These are phyloP conservation scores for Ceratobasidium sp. DNA, from an alignment of 1,284 basidiomycete species.

Conservation along the genomic window DNA sequence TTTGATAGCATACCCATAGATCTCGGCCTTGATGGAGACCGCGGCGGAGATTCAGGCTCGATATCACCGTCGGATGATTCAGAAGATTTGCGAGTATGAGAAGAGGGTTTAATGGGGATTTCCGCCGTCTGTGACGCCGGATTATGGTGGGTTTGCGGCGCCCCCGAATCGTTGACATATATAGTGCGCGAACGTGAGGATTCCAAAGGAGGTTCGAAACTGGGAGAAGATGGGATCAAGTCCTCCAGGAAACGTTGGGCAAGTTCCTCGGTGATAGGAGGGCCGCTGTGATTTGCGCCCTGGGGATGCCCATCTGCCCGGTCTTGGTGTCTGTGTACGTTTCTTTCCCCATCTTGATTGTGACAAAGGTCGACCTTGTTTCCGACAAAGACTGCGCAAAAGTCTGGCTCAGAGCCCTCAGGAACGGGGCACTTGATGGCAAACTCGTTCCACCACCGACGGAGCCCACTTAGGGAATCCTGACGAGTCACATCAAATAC, in stretches of 20 bases:
- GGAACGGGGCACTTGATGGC: conserved; percentile 64
- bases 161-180: conserved; percentile 19
- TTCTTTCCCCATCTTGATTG: conserved; percentile 29
- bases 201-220: background rate
- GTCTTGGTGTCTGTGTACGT: conserved; percentile 30
- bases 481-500: conserved; percentile 77
- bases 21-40: conserved; percentile 19
- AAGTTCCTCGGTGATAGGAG: conserved; percentile 50
- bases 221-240: conserved; percentile 57
- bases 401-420: conserved; percentile 62
- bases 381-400: conserved; percentile 77
- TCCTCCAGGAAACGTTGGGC: conserved; percentile 59
- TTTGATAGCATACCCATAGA: conserved; percentile 25
- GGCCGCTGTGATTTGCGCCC: conserved; percentile 38
- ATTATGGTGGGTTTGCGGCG: background rate
- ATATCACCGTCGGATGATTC: background rate
- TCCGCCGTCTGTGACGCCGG: background rate
- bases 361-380: conserved; percentile 72
- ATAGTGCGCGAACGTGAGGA: conserved; percentile 14
- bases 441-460: conserved; percentile 81
- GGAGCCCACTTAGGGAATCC: conserved; percentile 62
- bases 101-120: background rate
- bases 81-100: background rate
- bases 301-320: conserved; percentile 25
- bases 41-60: conserved; percentile 29